These are phyloP conservation scores for Tricholoma hemisulphureum DNA, from an alignment of 768 basidiomycete genomes.

Conservation along the genomic window DNA sequence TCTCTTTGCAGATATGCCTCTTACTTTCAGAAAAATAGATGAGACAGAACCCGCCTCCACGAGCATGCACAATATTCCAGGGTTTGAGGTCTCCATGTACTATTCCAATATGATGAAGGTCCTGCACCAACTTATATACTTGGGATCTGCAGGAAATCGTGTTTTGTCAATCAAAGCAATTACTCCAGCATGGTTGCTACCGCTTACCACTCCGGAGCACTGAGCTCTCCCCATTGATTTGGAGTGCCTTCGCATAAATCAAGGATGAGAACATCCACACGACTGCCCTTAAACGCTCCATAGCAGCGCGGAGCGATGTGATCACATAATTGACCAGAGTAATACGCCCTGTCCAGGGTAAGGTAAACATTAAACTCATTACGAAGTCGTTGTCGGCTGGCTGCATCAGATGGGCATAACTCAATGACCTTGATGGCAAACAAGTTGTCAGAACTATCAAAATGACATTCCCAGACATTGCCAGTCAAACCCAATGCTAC, in stretches of 20 bases:
- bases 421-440: constrained; percentile 18
- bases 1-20: constrained; percentile 13
- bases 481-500: not conserved
- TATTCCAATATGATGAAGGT: constrained; percentile 20
- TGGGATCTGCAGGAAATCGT: constrained; percentile 19
- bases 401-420: constrained; percentile 13
- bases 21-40: constrained; percentile 18
- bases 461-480: constrained; percentile 7
- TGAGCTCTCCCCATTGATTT: constrained; percentile 18
- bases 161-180: constrained; percentile 14
- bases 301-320: constrained; percentile 17
- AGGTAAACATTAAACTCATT: no score
- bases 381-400: no score
- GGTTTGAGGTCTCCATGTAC: constrained; percentile 18
- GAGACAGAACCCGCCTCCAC: constrained; percentile 16
- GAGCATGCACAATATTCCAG: constrained; percentile 15
- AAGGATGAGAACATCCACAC: constrained; percentile 18
- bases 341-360: constrained; percentile 17
- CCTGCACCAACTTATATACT: constrained; percentile 17
- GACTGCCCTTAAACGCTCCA: no score
- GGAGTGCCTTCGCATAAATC: constrained; percentile 17
- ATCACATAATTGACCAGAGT: constrained; percentile 15
- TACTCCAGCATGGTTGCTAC: constrained; percentile 1
- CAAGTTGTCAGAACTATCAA: constrained; percentile 14
- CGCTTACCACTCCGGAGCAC: constrained; percentile 16